Conservation (phyloP, 768 basidiomycete genomes). For the Leucosporidium yakuticum region DNA sequence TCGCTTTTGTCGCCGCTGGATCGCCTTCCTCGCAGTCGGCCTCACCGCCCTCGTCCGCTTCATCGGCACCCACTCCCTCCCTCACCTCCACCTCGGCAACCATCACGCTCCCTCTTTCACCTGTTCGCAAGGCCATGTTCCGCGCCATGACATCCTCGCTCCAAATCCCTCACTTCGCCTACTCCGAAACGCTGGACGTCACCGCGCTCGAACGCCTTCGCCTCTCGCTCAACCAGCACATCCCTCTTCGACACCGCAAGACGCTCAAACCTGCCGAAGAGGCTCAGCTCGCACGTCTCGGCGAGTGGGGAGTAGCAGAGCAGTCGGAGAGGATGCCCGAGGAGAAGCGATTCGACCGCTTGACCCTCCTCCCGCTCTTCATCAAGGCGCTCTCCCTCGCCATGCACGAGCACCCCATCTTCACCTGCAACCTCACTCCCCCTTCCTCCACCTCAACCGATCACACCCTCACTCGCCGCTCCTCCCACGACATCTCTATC, state of each 20-base stretch:
- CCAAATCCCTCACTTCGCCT: constrained; percentile 77
- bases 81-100: background rate
- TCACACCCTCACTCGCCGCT: constrained; percentile 5
- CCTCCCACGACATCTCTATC: constrained; percentile 65
- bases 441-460: constrained; percentile 11
- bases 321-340: background rate
- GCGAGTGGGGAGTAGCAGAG: background rate
- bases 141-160: constrained; percentile 74
- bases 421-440: constrained; percentile 60
- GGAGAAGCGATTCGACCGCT: constrained; percentile 44
- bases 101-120: constrained; percentile 48
- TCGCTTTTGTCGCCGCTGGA: constrained; percentile 6
- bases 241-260: constrained; percentile 20
- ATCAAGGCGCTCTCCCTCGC: constrained; percentile 72
- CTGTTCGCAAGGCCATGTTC: constrained; percentile 80
- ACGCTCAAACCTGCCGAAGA: constrained; percentile 9
- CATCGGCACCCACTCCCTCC: background rate
- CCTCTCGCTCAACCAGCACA: constrained; percentile 9
- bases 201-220: constrained; percentile 32
- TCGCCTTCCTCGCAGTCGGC: background rate
- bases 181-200: constrained; percentile 36
- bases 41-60: background rate
- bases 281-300: background rate
- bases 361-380: constrained; percentile 77
- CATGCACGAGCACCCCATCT: constrained; percentile 77